Evolutionary conservation across 768 basidiomycete species (phyloP).

Genomic region (Russula foetens): DNA sequence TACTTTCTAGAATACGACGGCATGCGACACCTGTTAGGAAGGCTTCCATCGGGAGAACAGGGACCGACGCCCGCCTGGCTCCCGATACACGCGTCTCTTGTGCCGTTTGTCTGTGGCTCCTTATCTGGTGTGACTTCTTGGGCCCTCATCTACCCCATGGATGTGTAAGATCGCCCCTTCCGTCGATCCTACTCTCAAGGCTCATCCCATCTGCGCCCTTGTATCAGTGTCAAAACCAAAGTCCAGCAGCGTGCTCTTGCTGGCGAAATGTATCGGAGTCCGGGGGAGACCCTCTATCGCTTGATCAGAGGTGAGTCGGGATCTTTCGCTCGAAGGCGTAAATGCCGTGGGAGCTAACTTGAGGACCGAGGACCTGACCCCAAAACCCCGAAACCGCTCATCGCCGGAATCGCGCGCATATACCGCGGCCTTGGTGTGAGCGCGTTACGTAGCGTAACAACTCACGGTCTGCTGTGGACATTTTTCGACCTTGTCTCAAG

Average conservation of each 20-base stretch:
- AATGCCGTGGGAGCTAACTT: background rate
- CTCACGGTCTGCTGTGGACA: slow-evolving; percentile 91
- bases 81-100: slow-evolving; percentile 67
- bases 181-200: background rate
- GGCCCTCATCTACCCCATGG: slow-evolving; percentile 78
- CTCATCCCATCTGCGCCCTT: slow-evolving; percentile 16
- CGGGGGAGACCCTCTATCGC: slow-evolving; percentile 65
- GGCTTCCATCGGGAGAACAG: slow-evolving; percentile 70
- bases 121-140: slow-evolving; percentile 67
- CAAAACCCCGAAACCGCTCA: slow-evolving; percentile 61
- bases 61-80: slow-evolving; percentile 78
- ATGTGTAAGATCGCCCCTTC: slow-evolving; percentile 53
- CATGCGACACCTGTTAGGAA: slow-evolving; percentile 79
- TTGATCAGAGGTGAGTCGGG: slow-evolving; percentile 64
- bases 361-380: slow-evolving; percentile 61
- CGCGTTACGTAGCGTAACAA: slow-evolving; percentile 84
- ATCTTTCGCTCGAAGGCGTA: background rate
- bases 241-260: slow-evolving; percentile 89
- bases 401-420: slow-evolving; percentile 72
- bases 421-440: slow-evolving; percentile 95
- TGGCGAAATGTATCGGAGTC: slow-evolving; percentile 62
- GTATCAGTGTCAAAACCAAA: slow-evolving; percentile 78
- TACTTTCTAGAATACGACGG: slow-evolving; percentile 95
- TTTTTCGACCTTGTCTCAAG: slow-evolving; percentile 74
- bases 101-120: slow-evolving; percentile 89